phyloP scores from a whole-genome alignment of 2,329 filamentous ascomycete species.

The Alternaria rosae region DNA sequence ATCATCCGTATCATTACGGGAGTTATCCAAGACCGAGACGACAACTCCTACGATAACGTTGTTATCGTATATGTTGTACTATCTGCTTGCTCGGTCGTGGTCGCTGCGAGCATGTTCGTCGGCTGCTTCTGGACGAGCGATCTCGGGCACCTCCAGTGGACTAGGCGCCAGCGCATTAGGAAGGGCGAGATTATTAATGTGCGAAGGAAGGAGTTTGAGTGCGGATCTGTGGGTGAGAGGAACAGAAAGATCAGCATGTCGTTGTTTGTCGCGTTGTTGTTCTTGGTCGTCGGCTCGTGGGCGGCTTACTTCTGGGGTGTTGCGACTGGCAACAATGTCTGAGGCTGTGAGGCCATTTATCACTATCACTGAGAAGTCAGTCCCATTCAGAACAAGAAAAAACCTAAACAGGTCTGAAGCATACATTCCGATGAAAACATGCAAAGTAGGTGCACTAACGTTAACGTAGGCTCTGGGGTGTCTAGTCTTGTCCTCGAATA shows the following conservation, averaged over 20 bases:
- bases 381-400: too few species aligned
- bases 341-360: background rate
- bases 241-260: constrained; percentile 51
- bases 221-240: constrained; percentile 40
- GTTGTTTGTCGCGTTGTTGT: constrained; percentile 55
- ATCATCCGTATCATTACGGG: constrained; percentile 66
- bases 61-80: constrained; percentile 65
- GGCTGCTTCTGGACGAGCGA: constrained; percentile 52
- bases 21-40: constrained; percentile 65
- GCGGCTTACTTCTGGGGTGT: constrained; percentile 68
- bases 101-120: constrained; percentile 53
- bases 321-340: constrained; percentile 57
- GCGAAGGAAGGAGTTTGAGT: constrained; percentile 52
- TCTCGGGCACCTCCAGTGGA: constrained; percentile 65
- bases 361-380: background rate
- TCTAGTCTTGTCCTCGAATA: too few species aligned
- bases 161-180: constrained; percentile 59
- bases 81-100: constrained; percentile 58
- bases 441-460: too few species aligned
- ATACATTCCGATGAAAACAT: too few species aligned
- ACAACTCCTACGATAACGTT: constrained; percentile 64
- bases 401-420: too few species aligned
- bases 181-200: constrained; percentile 56
- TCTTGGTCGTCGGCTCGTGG: constrained; percentile 62
- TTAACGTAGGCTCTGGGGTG: too few species aligned